A percentile compares a stretch with the other conserved stretches of the same genome.
phyloP scores from a whole-genome alignment of 108 stramenopile species.

The Nannochloropsis oceanica region DNA sequence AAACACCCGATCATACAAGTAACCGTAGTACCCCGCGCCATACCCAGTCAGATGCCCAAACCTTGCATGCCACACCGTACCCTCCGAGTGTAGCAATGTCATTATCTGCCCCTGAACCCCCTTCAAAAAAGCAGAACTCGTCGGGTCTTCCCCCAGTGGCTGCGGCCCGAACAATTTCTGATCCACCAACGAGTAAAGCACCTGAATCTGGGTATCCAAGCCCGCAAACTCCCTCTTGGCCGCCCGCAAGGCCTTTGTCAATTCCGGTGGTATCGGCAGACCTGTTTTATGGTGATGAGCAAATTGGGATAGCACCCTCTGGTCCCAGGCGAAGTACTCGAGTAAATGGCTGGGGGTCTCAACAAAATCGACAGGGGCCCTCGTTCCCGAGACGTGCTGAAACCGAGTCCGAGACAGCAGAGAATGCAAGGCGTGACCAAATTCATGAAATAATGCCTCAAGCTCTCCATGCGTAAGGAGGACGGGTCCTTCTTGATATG shows the following conservation, averaged over 20 bases:
- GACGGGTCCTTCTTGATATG: background rate
- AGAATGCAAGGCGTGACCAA: slow-evolving; percentile 90
- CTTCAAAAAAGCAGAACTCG: background rate
- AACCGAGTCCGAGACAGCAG: slow-evolving; percentile 73
- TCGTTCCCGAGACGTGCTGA: slow-evolving; percentile 86
- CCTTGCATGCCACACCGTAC: slow-evolving; percentile 13
- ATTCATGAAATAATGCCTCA: slow-evolving; percentile 92
- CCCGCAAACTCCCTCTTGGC: slow-evolving; percentile 23
- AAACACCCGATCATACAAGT: slow-evolving; percentile 33
- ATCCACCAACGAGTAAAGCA: slow-evolving; percentile 36
- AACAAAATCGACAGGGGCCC: slow-evolving; percentile 43
- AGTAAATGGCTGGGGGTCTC: slow-evolving; percentile 43
- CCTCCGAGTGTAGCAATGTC: slow-evolving; percentile 1
- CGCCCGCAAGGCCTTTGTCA: slow-evolving; percentile 9
- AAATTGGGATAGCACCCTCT: slow-evolving; percentile 10
- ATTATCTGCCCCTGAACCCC: slow-evolving; percentile 2
- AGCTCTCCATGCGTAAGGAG: slow-evolving; percentile 69
- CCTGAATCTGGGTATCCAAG: slow-evolving; percentile 28
- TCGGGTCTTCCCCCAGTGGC: slow-evolving; percentile 4
- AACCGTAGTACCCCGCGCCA: slow-evolving; percentile 40
- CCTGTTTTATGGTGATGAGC: slow-evolving; percentile 33
- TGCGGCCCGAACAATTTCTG: slow-evolving; percentile 34
- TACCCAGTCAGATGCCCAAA: slow-evolving; percentile 3
- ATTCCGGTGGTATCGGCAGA: slow-evolving; percentile 7
- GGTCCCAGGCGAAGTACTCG: slow-evolving; percentile 39